These are phyloP conservation scores for Serendipita sp. DNA, from an alignment of 768 basidiomycete genomes.

Conservation along the genomic window DNA sequence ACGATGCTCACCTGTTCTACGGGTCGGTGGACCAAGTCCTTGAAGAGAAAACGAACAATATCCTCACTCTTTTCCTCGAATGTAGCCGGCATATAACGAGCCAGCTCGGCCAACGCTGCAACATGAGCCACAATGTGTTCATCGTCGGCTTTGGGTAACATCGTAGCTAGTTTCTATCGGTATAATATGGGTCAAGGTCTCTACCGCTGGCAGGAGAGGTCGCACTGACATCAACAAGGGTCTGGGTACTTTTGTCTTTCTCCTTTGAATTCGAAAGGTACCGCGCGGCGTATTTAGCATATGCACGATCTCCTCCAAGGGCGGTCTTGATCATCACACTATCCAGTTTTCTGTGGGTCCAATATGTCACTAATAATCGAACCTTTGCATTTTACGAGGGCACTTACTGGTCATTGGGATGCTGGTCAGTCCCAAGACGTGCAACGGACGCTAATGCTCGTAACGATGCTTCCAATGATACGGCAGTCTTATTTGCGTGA, in stretches of 20 bases:
- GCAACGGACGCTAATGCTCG: slow-evolving; percentile 61
- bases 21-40: slow-evolving; percentile 40
- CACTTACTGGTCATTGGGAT: slow-evolving; percentile 49
- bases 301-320: slow-evolving; percentile 38
- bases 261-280: slow-evolving; percentile 45
- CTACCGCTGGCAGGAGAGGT: neutral
- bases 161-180: slow-evolving; percentile 40
- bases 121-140: slow-evolving; percentile 48
- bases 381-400: neutral
- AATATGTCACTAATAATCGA: neutral
- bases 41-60: slow-evolving; percentile 55
- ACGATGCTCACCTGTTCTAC: neutral
- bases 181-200: neutral
- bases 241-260: slow-evolving; percentile 30
- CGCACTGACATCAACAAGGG: slow-evolving; percentile 46
- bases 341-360: neutral
- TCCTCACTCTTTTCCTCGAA: slow-evolving; percentile 69
- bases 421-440: slow-evolving; percentile 39
- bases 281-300: slow-evolving; percentile 77
- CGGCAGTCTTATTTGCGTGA: slow-evolving; percentile 34
- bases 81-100: slow-evolving; percentile 44
- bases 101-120: slow-evolving; percentile 58
- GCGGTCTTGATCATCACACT: slow-evolving; percentile 34
- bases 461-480: slow-evolving; percentile 47
- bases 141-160: slow-evolving; percentile 30